Evolutionary conservation across 345 rosid genomes (phyloP), one percentile per base, ranked within the genome.

Genomic region (Populus deltoides): DNA sequence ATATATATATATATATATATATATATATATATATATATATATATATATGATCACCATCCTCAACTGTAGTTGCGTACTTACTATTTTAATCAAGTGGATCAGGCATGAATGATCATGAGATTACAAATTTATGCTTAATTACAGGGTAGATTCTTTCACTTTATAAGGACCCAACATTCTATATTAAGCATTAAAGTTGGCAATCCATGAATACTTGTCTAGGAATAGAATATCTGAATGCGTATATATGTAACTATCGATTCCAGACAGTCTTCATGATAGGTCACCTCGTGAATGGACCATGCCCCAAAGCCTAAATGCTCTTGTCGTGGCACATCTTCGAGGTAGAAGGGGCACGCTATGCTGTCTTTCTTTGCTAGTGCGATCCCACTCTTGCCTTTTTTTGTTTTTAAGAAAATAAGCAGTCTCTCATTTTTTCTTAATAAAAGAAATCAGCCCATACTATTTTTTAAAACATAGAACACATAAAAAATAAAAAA

Each of bases 101-200:
- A 77, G 36, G 67, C 47, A 68, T 45, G 45, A 29, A 72, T 31
- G 66, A 31, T 31, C 33, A 75, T 75, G 66, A 73, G 81, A 22
- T 78, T 73, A 71, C 38, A 77, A 53, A 70, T 81, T 78, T 70
- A 81, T 81, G 45, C 78, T 78, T 47, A 47, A 47, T 47, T 77
- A 83, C 81, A 75, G 73, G 17, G 81, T 68, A 55, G 85, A 83
- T 77, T 85, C 83, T 80, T 80, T 71, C 82, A 75, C 68, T 76
- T 68, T 73, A 15, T 0, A 47, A 51, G 73, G 78, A 78, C 70
- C 70, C 70, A 75, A 76, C 82, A 75, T 81, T 81, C 77, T 47
- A 65, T 74, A 73, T 73, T 45, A 73, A 81, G 82, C 79, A 75
- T 75, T 43, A 65, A 68, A 31, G 77, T 51, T 39, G n/a, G 72